These are phyloP conservation scores for Zygotorulaspora chibaensis DNA, from an alignment of 805 yeast genomes.

Conservation along the genomic window DNA sequence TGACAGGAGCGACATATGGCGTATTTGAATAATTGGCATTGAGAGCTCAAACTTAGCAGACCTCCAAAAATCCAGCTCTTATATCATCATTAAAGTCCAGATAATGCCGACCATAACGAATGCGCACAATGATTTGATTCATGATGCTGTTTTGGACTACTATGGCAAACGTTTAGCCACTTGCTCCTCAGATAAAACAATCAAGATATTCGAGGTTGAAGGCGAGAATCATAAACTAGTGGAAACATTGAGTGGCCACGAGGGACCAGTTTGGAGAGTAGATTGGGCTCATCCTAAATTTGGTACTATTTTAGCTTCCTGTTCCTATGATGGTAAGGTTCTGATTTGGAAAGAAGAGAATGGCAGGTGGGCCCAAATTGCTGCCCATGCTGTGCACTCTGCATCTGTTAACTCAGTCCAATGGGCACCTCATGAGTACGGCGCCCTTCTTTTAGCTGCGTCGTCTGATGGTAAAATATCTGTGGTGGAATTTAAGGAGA, in stretches of 20 bases:
- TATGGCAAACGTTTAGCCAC: slow-evolving; percentile 95
- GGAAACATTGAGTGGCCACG: slow-evolving; percentile 88
- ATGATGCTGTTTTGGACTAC: slow-evolving; percentile 95
- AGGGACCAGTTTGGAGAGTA: slow-evolving; percentile 98
- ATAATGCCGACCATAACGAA: slow-evolving; percentile 75
- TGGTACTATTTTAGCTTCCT: slow-evolving; percentile 89
- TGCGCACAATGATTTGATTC: slow-evolving; percentile 89
- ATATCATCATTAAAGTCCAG: too few relatives aligned
- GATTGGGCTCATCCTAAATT: slow-evolving; percentile 99
- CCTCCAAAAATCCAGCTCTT: too few relatives aligned
- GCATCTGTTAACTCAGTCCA: slow-evolving; percentile 91
- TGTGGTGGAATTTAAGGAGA: slow-evolving; percentile 85
- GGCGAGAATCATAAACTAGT: slow-evolving; percentile 76
- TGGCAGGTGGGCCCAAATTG: slow-evolving; percentile 81
- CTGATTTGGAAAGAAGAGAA: slow-evolving; percentile 93
- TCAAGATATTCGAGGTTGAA: slow-evolving; percentile 87
- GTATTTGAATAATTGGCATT: too few relatives aligned
- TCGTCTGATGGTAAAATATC: slow-evolving; percentile 93
- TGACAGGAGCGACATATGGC: too few relatives aligned
- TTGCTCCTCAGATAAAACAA: slow-evolving; percentile 93
- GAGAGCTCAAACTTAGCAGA: too few relatives aligned
- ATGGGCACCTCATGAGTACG: slow-evolving; percentile 98
- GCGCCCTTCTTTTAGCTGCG: slow-evolving; percentile 84
- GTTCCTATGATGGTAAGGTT: slow-evolving; percentile 93
- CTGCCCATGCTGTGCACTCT: slow-evolving; percentile 82